A percentile compares a stretch with the other conserved stretches of the same genome.
These are phyloP conservation scores for Colletotrichum paranaense DNA, from an alignment of 2,329 filamentous ascomycete species.

Conservation along the genomic window DNA sequence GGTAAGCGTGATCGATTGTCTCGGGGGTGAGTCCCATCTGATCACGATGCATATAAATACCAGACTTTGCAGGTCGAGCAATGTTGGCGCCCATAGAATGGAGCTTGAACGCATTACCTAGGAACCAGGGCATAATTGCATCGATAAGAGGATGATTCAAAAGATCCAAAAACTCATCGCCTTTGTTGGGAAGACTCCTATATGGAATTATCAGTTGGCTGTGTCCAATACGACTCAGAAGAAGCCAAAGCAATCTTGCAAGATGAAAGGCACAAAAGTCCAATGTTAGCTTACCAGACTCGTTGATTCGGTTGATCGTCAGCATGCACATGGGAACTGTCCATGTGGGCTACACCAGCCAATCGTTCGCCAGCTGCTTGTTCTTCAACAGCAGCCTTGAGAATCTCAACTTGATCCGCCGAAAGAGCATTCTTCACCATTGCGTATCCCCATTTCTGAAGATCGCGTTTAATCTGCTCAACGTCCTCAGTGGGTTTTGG, in stretches of 20 bases:
- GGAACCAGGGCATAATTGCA: constrained; percentile 7
- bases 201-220: neutral
- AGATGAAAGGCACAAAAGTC: too few species aligned
- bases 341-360: constrained; percentile 8
- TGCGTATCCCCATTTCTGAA: constrained; percentile 14
- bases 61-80: constrained; percentile 6
- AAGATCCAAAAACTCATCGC: constrained; percentile 9
- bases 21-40: constrained; percentile 11
- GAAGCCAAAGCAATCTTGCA: too few species aligned
- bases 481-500: constrained; percentile 1
- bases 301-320: constrained; percentile 12
- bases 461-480: constrained; percentile 5
- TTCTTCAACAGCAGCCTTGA: constrained; percentile 4
- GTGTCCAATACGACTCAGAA: too few species aligned
- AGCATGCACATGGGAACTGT: neutral
- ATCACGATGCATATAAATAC: constrained; percentile 17
- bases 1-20: constrained; percentile 1
- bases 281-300: constrained; percentile 1
- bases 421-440: constrained; percentile 12
- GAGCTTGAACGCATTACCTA: constrained; percentile 5
- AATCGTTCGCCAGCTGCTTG: constrained; percentile 7
- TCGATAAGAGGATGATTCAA: constrained; percentile 15
- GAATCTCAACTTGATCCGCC: neutral
- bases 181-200: constrained; percentile 10
- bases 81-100: constrained; percentile 7